These are phyloP conservation scores for Entoloma clypeatum DNA, from an alignment of 1,284 basidiomycete species.

Conservation along the genomic window DNA sequence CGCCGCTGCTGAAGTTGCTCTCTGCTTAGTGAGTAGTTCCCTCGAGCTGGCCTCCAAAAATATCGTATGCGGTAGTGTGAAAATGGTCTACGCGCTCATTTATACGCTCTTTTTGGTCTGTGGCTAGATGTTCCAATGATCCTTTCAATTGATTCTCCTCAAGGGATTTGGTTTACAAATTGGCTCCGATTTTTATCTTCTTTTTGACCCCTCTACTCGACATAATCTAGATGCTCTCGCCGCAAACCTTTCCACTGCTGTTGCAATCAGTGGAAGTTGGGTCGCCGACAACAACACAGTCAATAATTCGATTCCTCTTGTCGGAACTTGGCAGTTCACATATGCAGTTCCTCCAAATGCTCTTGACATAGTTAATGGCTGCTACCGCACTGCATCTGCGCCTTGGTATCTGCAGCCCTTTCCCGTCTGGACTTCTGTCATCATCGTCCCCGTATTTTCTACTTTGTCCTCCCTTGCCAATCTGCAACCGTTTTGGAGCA, in stretches of 20 bases:
- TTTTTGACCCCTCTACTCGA: conserved; percentile 65
- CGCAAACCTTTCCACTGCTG: conserved; percentile 42
- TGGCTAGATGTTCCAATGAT: neutral
- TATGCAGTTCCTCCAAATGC: conserved; percentile 43
- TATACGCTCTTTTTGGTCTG: conserved; percentile 80
- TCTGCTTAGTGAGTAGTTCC: conserved; percentile 69
- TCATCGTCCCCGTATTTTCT: conserved; percentile 83
- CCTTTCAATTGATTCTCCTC: conserved; percentile 5
- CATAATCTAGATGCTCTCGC: conserved; percentile 49
- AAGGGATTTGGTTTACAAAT: conserved; percentile 86
- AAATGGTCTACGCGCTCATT: conserved; percentile 88
- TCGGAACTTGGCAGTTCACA: conserved; percentile 75
- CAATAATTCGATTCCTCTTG: conserved; percentile 43
- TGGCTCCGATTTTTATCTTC: conserved; percentile 80
- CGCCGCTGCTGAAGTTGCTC: neutral
- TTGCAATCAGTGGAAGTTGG: conserved; percentile 66
- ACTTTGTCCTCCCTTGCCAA: conserved; percentile 71
- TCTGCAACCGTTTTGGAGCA: conserved; percentile 68
- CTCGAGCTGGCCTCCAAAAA: conserved; percentile 87
- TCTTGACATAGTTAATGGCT: conserved; percentile 57
- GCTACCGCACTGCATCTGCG: conserved; percentile 60
- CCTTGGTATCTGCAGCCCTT: conserved; percentile 80
- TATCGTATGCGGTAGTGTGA: conserved; percentile 82
- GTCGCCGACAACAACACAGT: conserved; percentile 57
- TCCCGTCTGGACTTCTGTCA: conserved; percentile 71